Evolutionary conservation across 2,329 filamentous ascomycete species (phyloP).

Genomic region (Calycina herbarum): DNA sequence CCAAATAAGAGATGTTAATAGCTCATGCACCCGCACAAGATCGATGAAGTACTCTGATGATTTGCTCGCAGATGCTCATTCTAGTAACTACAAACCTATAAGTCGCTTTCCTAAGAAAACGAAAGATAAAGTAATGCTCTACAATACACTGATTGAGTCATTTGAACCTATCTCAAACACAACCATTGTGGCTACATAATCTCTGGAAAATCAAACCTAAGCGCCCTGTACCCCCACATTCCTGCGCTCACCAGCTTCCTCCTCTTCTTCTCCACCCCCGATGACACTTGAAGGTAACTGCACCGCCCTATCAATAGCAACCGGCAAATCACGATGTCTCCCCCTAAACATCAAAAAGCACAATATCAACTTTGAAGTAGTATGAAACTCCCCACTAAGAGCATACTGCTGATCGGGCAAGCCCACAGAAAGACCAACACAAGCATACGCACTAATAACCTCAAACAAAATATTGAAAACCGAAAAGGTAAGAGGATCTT

Average conservation of each 20-base stretch:
- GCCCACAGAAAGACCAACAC: constrained; percentile 60
- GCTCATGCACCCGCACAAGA: too few species aligned
- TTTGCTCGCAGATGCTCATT: too few species aligned
- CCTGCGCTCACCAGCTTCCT: background rate
- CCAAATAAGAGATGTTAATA: too few species aligned
- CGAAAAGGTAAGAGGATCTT: constrained; percentile 52
- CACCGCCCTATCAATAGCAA: constrained; percentile 56
- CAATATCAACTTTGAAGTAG: constrained; percentile 57
- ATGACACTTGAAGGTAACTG: constrained; percentile 2
- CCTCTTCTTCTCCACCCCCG: background rate
- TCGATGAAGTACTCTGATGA: too few species aligned
- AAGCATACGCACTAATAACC: constrained; percentile 58
- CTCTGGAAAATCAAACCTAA: background rate
- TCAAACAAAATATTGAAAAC: constrained; percentile 63
- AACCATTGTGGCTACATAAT: background rate
- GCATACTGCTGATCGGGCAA: constrained; percentile 54
- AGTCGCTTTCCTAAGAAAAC: too few species aligned
- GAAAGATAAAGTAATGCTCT: too few species aligned
- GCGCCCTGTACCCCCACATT: background rate
- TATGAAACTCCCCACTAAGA: constrained; percentile 55
- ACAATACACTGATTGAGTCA: too few species aligned
- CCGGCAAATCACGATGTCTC: constrained; percentile 55
- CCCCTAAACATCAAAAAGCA: constrained; percentile 58
- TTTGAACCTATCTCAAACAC: background rate
- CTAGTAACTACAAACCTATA: too few species aligned